Conservation (phyloP, 164 flowering plant species). For the Aristolochia fimbriata region DNA sequence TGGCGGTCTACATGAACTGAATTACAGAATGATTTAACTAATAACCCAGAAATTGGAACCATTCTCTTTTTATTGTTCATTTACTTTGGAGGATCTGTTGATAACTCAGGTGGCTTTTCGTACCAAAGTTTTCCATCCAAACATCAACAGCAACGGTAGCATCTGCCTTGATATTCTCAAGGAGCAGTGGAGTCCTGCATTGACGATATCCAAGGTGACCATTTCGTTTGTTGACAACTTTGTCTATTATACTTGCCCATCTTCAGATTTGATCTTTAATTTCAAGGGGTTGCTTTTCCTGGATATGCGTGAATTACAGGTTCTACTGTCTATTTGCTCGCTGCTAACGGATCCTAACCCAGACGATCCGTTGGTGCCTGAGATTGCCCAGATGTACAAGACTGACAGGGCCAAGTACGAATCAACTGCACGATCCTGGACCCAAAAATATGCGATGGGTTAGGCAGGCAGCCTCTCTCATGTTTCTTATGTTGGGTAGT, state of each 20-base stretch:
- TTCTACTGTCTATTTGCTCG: slow-evolving; percentile 48
- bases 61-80: too few species aligned
- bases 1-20: too few species aligned
- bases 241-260: background rate
- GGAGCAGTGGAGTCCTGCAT: slow-evolving; percentile 68
- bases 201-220: slow-evolving; percentile 50
- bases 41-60: too few species aligned
- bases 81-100: too few species aligned
- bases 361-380: slow-evolving; percentile 64
- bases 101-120: slow-evolving; percentile 40
- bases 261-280: too few species aligned
- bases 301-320: slow-evolving; percentile 19
- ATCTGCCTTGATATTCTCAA: slow-evolving; percentile 59
- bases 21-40: too few species aligned
- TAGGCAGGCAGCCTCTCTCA: slow-evolving; percentile 4
- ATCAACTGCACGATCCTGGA: slow-evolving; percentile 50
- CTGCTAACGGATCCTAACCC: slow-evolving; percentile 60
- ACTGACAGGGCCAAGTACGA: slow-evolving; percentile 52
- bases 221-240: background rate
- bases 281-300: too few species aligned
- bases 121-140: slow-evolving; percentile 55
- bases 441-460: slow-evolving; percentile 63
- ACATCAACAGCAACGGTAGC: slow-evolving; percentile 55
- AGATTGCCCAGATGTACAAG: slow-evolving; percentile 61
- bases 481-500: too few species aligned